Evolutionary conservation across 768 basidiomycete genomes (phyloP).

Genomic region (Clathrus columnatus): DNA sequence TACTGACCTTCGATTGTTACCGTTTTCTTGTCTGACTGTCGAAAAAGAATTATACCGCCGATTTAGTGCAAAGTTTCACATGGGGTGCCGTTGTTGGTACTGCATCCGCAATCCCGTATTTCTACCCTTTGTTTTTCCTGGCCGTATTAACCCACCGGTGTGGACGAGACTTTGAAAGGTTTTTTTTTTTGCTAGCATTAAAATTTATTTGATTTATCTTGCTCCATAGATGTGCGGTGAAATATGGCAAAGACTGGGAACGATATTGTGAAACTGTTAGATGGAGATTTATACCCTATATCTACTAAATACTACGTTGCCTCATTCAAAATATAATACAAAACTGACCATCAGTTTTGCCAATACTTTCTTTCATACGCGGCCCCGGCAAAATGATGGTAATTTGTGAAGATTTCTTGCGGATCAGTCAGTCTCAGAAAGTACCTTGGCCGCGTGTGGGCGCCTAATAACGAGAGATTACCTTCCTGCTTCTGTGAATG

Average conservation of each 20-base stretch:
- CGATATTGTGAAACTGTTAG: conserved; percentile 79
- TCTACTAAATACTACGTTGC: conserved; percentile 53
- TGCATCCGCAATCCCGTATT: conserved; percentile 83
- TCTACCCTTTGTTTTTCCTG: conserved; percentile 95
- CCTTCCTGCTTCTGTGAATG: not conserved
- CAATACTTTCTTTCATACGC: not conserved
- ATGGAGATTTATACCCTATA: conserved; percentile 81
- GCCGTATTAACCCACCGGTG: conserved; percentile 86
- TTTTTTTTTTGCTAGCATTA: conserved; percentile 15
- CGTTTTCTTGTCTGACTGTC: not conserved
- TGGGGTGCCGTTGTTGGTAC: conserved; percentile 78
- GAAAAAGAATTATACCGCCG: conserved; percentile 85
- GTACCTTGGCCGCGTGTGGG: not conserved
- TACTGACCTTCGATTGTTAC: conserved; percentile 8
- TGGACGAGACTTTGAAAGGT: conserved; percentile 91
- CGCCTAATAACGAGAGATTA: not conserved
- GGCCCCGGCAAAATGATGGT: not conserved
- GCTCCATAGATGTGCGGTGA: conserved; percentile 57
- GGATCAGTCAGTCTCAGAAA: not conserved
- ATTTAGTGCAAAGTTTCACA: conserved; percentile 77
- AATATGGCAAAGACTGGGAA: conserved; percentile 96
- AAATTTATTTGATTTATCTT: conserved; percentile 3
- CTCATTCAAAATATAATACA: not conserved
- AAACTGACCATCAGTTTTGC: too few species aligned
- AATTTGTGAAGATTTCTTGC: not conserved